Evolutionary conservation across 2,329 filamentous ascomycete species (phyloP).

Genomic region (Alternaria viburni): DNA sequence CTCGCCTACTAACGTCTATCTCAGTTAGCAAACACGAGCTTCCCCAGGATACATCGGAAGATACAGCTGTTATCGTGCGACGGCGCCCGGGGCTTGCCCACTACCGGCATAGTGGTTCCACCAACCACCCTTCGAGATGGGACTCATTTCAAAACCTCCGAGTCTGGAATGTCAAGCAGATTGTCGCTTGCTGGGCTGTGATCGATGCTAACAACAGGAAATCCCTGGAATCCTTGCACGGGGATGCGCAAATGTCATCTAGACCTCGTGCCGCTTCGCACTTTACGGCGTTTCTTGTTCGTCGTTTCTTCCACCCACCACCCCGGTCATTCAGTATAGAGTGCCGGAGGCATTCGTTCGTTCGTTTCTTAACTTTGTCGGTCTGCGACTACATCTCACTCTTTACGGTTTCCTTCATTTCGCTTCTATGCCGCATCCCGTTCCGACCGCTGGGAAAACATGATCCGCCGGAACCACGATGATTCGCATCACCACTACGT

Average conservation of each 20-base stretch:
- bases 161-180: slow-evolving; percentile 25
- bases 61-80: slow-evolving; percentile 22
- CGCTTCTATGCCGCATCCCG: slow-evolving; percentile 13
- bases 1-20: slow-evolving; percentile 11
- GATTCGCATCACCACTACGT: slow-evolving; percentile 34
- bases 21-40: slow-evolving; percentile 24
- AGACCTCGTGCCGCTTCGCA: slow-evolving; percentile 13
- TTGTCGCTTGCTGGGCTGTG: slow-evolving; percentile 22
- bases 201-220: slow-evolving; percentile 16
- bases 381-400: slow-evolving; percentile 1
- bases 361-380: slow-evolving; percentile 9
- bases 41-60: slow-evolving; percentile 29
- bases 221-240: slow-evolving; percentile 25
- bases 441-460: slow-evolving; percentile 25
- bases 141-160: slow-evolving; percentile 23
- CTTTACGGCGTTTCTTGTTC: slow-evolving; percentile 12
- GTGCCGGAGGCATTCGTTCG: slow-evolving; percentile 8
- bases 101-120: slow-evolving; percentile 29
- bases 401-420: slow-evolving; percentile 11
- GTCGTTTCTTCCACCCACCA: slow-evolving; percentile 7
- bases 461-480: slow-evolving; percentile 33
- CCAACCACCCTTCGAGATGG: slow-evolving; percentile 29
- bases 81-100: slow-evolving; percentile 19
- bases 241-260: slow-evolving; percentile 15
- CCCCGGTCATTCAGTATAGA: slow-evolving; percentile 1